Evolutionary conservation across 305 asterid genomes (phyloP).

Genomic region (Nicotiana rustica): DNA sequence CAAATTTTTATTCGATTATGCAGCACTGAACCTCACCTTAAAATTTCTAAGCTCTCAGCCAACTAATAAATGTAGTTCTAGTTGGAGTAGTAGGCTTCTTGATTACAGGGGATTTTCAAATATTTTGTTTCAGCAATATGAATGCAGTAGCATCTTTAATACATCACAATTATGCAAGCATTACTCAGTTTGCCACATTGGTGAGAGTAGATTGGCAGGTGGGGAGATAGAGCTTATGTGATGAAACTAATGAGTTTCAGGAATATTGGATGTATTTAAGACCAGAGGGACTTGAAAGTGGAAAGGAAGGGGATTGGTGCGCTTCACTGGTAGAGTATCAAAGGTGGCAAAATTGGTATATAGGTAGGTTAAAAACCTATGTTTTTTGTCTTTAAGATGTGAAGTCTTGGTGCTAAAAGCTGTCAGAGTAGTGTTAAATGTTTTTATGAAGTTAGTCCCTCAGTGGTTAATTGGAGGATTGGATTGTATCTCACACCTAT

Average conservation of each 20-base stretch:
- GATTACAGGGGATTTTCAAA: not conserved
- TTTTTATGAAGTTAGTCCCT: not conserved
- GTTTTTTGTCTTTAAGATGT: not conserved
- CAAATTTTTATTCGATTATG: not conserved
- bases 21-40: not conserved
- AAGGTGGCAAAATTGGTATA: not conserved
- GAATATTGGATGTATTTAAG: not conserved
- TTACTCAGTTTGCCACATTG: not conserved
- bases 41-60: not conserved
- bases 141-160: not conserved
- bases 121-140: not conserved
- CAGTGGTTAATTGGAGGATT: not conserved
- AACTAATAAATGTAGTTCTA: not conserved
- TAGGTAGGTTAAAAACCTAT: not conserved
- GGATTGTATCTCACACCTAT: not conserved
- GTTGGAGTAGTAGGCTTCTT: constrained; percentile 8
- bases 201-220: not conserved
- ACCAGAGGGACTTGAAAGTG: not conserved
- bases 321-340: not conserved
- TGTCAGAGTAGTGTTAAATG: not conserved
- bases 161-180: not conserved
- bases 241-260: not conserved
- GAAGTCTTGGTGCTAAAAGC: not conserved
- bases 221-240: not conserved
- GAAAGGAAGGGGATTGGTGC: constrained; percentile 9